Evolutionary conservation across 2,329 filamentous ascomycete species (phyloP), one percentile per base, ranked within the genome.

Genomic region (Cladosporium sp.): DNA sequence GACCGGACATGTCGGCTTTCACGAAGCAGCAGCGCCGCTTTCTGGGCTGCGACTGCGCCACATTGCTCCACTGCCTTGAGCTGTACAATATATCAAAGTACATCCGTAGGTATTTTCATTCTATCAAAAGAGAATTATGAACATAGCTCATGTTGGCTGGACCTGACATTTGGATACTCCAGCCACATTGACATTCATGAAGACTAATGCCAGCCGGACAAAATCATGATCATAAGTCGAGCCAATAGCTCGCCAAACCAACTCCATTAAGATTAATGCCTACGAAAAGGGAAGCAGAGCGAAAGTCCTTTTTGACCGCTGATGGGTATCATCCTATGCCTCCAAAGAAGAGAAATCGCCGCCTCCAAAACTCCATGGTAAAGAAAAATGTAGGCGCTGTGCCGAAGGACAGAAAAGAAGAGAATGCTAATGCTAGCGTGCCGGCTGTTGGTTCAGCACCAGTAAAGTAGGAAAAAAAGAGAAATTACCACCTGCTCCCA

Each of bases 281-380:
- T 28, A 34, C 30, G 30, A 22, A 50, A 28, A 9, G 25, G 2
- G 30, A 50, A 54, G 20, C 17, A 39, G 49, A 56, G 28, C 34
- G 34, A 49, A 40, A 47, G 42, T 45, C 40, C 22, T 38, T 22
- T 22, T n/a, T 37, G 36, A 49, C 36, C 42, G 54, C 40, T 39
- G 42, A 28, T 49, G 54, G 54, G 54, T 56, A 56, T 56, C 54
- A 49, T 56, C 42, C 54, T 56, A 34, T 56, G 52, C 52, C 52
- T 22, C 25, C 36, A 36, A 54, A 54, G 52, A 38, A 47, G 14
- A 45, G 28, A 55, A 37, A 3, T n/a, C n/a, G n/a, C n/a, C n/a
- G 25, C 17, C 2, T 25, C 25, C 25, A 47, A 47, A 17, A 30
- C 43, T 9, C 30, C 30, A 34, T 9, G 30, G 9, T 1, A 30